These are phyloP conservation scores for Aspergillus nidulans DNA, from an alignment of 495 filamentous ascomycete species.

Conservation along the genomic window DNA sequence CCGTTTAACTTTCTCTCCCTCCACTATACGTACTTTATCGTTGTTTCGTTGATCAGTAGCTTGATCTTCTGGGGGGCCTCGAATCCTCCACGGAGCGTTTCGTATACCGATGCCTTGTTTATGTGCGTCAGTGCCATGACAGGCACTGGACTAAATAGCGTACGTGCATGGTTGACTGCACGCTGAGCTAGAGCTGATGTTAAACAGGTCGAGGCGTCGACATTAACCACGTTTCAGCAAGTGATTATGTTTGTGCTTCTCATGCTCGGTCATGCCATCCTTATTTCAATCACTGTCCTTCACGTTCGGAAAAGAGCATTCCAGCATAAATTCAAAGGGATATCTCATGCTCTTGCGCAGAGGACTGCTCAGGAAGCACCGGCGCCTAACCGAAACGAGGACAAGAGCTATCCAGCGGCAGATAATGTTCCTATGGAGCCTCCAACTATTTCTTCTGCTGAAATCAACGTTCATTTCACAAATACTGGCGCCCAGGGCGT, in stretches of 20 bases:
- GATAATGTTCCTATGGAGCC: background rate
- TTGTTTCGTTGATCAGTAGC: constrained; percentile 57
- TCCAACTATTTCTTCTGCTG: background rate
- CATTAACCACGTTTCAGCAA: constrained; percentile 78
- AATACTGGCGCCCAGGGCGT: constrained; percentile 25
- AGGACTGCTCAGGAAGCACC: constrained; percentile 12
- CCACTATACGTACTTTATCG: constrained; percentile 75
- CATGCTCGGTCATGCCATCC: constrained; percentile 60
- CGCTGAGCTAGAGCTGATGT: background rate
- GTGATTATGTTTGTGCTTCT: constrained; percentile 67
- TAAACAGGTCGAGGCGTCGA: constrained; percentile 54
- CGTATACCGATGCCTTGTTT: constrained; percentile 73
- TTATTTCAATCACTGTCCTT: constrained; percentile 39
- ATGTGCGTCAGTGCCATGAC: constrained; percentile 77
- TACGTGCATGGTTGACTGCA: constrained; percentile 27
- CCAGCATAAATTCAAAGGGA: constrained; percentile 57
- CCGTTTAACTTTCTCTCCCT: constrained; percentile 72
- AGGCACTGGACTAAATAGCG: constrained; percentile 68
- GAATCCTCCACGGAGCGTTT: constrained; percentile 55
- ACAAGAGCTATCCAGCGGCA: background rate
- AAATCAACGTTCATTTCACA: constrained; percentile 9
- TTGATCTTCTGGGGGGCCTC: constrained; percentile 71
- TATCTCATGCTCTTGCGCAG: constrained; percentile 44
- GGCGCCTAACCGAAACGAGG: background rate
- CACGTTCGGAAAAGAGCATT: constrained; percentile 66